These are phyloP conservation scores for Penicillium concentricum DNA, from an alignment of 2,329 filamentous ascomycete genomes.

Conservation along the genomic window DNA sequence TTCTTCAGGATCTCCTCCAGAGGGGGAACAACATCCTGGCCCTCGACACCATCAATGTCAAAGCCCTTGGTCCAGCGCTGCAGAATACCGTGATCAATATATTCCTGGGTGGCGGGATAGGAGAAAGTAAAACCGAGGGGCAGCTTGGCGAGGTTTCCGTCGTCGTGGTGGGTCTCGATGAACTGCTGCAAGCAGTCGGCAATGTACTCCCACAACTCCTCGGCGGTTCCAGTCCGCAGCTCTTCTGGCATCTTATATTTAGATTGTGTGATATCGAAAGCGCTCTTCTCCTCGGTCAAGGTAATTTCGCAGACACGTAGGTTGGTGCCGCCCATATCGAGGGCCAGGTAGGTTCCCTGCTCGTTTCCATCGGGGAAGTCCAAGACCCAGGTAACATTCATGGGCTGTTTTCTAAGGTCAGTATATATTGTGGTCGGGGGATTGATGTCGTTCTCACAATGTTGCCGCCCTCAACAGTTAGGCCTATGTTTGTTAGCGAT, in stretches of 20 bases:
- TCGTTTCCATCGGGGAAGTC: constrained; percentile 82
- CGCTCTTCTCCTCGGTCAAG: constrained; percentile 79
- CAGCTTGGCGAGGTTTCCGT: constrained; percentile 58
- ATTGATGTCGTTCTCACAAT: constrained; percentile 63
- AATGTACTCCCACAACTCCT: constrained; percentile 93
- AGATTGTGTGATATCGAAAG: constrained; percentile 92
- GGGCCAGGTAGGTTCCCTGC: constrained; percentile 79
- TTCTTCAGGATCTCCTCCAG: constrained; percentile 75
- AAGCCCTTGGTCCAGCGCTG: constrained; percentile 98
- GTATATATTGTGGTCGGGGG: constrained; percentile 4
- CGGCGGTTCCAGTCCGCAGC: constrained; percentile 77
- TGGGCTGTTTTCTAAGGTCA: constrained; percentile 62
- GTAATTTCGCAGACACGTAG: constrained; percentile 91
- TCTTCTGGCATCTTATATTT: constrained; percentile 95
- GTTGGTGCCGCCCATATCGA: constrained; percentile 97
- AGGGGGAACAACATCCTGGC: constrained; percentile 83
- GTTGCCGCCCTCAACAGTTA: constrained; percentile 83
- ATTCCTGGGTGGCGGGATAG: constrained; percentile 89
- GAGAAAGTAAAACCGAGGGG: constrained; percentile 95
- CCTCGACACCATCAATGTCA: constrained; percentile 88
- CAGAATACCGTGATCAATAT: constrained; percentile 87
- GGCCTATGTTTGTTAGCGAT: constrained; percentile 52
- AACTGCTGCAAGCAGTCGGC: constrained; percentile 91
- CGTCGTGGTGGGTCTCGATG: constrained; percentile 77
- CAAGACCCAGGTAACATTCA: constrained; percentile 98